Percentiles rank a stretch among this genome's conserved stretches.
These are phyloP conservation scores for Cyclostephanos invisitatus DNA, from an alignment of 108 stramenopile genomes.

Conservation along the genomic window DNA sequence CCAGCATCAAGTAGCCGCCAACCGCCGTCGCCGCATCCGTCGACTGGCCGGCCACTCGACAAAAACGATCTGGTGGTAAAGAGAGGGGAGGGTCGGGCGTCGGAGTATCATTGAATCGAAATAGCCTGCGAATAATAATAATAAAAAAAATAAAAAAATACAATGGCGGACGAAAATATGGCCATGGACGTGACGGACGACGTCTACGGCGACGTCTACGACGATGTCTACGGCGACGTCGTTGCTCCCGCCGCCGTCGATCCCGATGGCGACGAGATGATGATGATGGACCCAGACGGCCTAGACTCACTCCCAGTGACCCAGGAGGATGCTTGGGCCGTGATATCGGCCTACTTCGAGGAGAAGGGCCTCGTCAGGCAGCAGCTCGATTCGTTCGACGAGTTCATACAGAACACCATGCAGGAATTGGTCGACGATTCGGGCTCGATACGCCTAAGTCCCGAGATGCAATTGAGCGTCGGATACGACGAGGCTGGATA, in stretches of 20 bases:
- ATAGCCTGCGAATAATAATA: not conserved
- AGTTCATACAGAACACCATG: slow-evolving; percentile 98
- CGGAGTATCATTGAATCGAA: too few relatives aligned
- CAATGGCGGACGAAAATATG: not conserved
- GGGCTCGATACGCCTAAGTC: slow-evolving; percentile 91
- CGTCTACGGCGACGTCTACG: slow-evolving; percentile 5
- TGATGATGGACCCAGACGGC: too few relatives aligned
- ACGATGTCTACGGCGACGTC: not conserved
- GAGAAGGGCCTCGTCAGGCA: slow-evolving; percentile 99
- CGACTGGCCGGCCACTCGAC: too few relatives aligned
- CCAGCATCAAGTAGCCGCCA: too few relatives aligned
- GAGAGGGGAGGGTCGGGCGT: too few relatives aligned
- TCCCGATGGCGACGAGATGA: slow-evolving; percentile 31
- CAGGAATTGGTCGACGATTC: slow-evolving; percentile 96
- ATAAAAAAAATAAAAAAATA: not conserved
- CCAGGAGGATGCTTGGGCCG: slow-evolving; percentile 98
- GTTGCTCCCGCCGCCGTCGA: not conserved
- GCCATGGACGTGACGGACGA: slow-evolving; percentile 10
- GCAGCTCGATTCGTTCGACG: slow-evolving; percentile 99
- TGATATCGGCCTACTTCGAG: slow-evolving; percentile 96
- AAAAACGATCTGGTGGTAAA: too few relatives aligned
- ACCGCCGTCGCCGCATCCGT: too few relatives aligned
- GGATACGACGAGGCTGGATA: slow-evolving; percentile 79
- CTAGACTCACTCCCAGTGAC: slow-evolving; percentile 88
- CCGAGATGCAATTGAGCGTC: slow-evolving; percentile 89